Percentiles rank a stretch among this genome's conserved stretches.
phyloP scores from a whole-genome alignment of 1,284 basidiomycete genomes.

The Ustilago bromivora region DNA sequence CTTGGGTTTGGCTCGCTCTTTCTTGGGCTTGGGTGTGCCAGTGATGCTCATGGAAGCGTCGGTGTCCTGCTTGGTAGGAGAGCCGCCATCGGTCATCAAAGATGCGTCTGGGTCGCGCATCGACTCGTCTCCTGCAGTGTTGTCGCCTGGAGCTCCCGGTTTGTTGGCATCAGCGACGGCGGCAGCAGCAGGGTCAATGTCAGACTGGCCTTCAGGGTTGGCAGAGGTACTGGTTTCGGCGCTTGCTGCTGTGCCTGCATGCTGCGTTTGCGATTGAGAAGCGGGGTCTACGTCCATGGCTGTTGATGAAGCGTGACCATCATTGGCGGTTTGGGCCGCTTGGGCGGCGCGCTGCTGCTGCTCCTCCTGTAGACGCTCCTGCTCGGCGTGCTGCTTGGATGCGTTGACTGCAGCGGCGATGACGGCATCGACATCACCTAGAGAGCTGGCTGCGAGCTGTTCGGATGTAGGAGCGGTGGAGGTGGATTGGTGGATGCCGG shows the following conservation, averaged over 20 bases:
- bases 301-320: background rate
- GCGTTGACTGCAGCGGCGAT: slow-evolving; percentile 49
- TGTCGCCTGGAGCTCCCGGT: background rate
- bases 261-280: slow-evolving; percentile 12
- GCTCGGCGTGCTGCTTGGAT: slow-evolving; percentile 40
- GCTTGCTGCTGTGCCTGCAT: background rate
- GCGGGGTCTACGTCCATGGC: slow-evolving; percentile 35
- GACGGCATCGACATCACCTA: slow-evolving; percentile 47
- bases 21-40: slow-evolving; percentile 43
- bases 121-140: slow-evolving; percentile 19
- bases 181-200: slow-evolving; percentile 39
- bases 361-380: slow-evolving; percentile 38
- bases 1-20: slow-evolving; percentile 56
- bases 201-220: slow-evolving; percentile 19
- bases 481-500: slow-evolving; percentile 6
- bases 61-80: slow-evolving; percentile 31
- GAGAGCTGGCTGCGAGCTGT: slow-evolving; percentile 32
- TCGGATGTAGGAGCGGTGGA: slow-evolving; percentile 16
- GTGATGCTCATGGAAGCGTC: slow-evolving; percentile 28
- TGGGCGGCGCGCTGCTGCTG: slow-evolving; percentile 22
- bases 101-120: slow-evolving; percentile 46
- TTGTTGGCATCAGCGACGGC: slow-evolving; percentile 20
- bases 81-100: slow-evolving; percentile 32
- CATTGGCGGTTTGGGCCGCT: background rate
- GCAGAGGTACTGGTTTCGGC: slow-evolving; percentile 8